Base-by-base conservation (phyloP, 1,139 yeast species). In the Saccharomyces hybrid region DNA sequence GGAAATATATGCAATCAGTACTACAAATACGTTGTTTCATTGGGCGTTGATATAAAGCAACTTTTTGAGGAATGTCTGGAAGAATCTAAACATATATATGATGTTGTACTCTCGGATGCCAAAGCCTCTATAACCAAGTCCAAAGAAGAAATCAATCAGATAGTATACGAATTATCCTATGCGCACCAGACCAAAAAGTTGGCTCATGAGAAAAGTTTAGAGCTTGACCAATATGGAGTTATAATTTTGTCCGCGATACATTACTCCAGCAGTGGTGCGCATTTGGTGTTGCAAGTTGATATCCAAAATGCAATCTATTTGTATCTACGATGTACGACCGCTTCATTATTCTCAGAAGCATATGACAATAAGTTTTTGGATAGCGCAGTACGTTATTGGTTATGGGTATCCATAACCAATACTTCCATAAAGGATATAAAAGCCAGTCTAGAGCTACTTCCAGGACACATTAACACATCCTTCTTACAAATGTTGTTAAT, bases 31-130 rank as follows among this genome's bases (percentile, higher is more conserved):
- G 42, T 38, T 38, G 11, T 16, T 8, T 38, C 42, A 11, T 79
- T 78, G 68, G 96, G 88, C 66, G 64, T 88, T 52, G 81, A 83
- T 50, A 70, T 82, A 38, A 68, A 70, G 8, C 66, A 65, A 1
- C 64, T 68, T 31, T 78, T 86, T 56, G 62, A 65, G 3, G 66
- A 73, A 2, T 56, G 63, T 32, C 48, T 60, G 14, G 56, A 56
- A n/a, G 62, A 59, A 14, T 57, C 63, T 31, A 61, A 51, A 13
- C 53, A 54, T 25, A 61, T 63, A n/a, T 61, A 63, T 47, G 54
- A 54, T 29, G 55, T 58, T 16, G 48, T 62, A n/a, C 62, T 62
- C 13, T 60, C 70, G 23, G 59, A 62, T 3, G 56, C 62, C 1
- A 63, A 75, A 0, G 51, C 61, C 1, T 57, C 58, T 3, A 59